Percentiles rank a stretch among this genome's conserved stretches.
Conservation (phyloP, 2,329 filamentous ascomycete genomes). For the Cucurbitaria berberidis region DNA sequence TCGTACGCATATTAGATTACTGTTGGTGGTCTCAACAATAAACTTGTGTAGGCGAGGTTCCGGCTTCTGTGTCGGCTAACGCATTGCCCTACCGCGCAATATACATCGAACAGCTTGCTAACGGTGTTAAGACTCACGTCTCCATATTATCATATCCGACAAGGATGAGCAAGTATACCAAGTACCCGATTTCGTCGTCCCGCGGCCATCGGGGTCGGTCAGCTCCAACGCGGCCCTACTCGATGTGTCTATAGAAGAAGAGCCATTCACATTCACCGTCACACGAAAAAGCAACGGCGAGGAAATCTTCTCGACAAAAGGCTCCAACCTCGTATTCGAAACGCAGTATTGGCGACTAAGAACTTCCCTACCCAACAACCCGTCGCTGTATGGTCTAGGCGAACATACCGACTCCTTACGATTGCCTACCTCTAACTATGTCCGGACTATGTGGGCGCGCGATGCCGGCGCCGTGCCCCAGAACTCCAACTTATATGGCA, state of each 20-base stretch:
- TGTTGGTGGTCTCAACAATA: not conserved
- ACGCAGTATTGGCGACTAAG: constrained; percentile 75
- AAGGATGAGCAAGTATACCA: constrained; percentile 72
- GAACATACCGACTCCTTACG: constrained; percentile 75
- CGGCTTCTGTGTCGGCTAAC: not conserved
- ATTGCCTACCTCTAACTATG: constrained; percentile 71
- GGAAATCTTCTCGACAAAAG: constrained; percentile 72
- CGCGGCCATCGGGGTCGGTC: constrained; percentile 58
- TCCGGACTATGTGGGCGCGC: constrained; percentile 72
- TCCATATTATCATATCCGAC: constrained; percentile 77
- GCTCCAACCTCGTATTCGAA: constrained; percentile 72
- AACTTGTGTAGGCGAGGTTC: not conserved
- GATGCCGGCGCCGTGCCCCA: constrained; percentile 67
- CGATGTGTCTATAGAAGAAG: constrained; percentile 59
- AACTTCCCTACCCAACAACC: constrained; percentile 70
- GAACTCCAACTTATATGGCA: constrained; percentile 72
- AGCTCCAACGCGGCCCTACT: constrained; percentile 52
- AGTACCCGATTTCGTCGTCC: constrained; percentile 72
- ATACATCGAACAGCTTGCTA: constrained; percentile 1
- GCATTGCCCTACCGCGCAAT: not conserved
- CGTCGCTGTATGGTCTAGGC: constrained; percentile 77
- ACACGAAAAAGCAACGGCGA: constrained; percentile 62
- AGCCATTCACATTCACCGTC: constrained; percentile 72
- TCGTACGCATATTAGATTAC: not conserved
- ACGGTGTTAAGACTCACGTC: constrained; percentile 59